A percentile compares a stretch with the other conserved stretches of the same genome.
phyloP scores from a whole-genome alignment of 345 rosid genomes.

The Lepidium aucheri region DNA sequence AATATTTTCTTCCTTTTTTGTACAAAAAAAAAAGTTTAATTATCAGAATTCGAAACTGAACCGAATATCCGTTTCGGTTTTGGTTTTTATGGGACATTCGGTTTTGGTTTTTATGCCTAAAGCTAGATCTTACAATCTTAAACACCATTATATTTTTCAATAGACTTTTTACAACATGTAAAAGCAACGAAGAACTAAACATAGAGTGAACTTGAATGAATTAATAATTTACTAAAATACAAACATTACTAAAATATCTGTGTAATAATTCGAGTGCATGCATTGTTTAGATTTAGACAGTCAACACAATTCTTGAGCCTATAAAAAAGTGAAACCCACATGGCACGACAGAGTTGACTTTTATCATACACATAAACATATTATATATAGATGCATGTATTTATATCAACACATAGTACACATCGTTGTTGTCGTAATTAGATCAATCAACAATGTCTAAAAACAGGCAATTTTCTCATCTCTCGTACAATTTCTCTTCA shows the following conservation, averaged over 20 bases:
- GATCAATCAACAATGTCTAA: slow-evolving; percentile 15
- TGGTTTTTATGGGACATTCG: too few relatives aligned
- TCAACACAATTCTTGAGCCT: slow-evolving; percentile 26
- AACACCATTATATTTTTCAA: too few relatives aligned
- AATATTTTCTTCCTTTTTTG: too few relatives aligned
- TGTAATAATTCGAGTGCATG: background rate
- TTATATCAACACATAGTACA: background rate
- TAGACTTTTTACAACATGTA: too few relatives aligned
- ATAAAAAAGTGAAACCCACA: slow-evolving; percentile 18
- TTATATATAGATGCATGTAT: background rate
- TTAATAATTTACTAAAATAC: background rate
- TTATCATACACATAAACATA: background rate
- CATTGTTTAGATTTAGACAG: background rate
- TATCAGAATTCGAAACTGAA: too few relatives aligned
- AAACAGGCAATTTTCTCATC: slow-evolving; percentile 7
- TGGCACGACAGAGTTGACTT: slow-evolving; percentile 27
- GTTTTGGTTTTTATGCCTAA: too few relatives aligned
- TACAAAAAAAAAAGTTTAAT: too few relatives aligned
- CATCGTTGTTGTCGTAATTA: background rate
- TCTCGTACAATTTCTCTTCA: background rate
- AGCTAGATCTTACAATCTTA: too few relatives aligned
- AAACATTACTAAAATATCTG: background rate
- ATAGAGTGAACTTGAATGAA: background rate
- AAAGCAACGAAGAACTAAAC: background rate
- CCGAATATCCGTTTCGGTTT: too few relatives aligned